Conservation (phyloP, 1,139 yeast species). For the Saccharomyces hybrid region DNA sequence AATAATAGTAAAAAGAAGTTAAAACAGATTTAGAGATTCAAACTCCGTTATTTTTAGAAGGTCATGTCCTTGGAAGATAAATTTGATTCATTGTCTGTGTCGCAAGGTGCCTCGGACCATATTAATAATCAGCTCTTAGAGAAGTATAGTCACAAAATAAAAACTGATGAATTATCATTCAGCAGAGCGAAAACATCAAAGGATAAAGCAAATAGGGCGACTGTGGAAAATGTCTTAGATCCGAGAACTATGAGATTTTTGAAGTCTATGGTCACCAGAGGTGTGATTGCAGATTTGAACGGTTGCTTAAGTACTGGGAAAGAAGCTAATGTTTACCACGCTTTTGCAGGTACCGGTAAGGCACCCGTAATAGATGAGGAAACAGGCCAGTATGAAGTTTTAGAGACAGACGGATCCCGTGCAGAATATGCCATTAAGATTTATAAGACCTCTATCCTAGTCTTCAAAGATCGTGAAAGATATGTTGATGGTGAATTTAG, state of each 20-base stretch:
- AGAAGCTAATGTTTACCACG: slow-evolving; percentile 97
- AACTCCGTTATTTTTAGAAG: not conserved
- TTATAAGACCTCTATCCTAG: slow-evolving; percentile 90
- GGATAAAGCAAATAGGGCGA: slow-evolving; percentile 90
- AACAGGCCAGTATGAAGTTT: slow-evolving; percentile 2
- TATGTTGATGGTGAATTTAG: slow-evolving; percentile 95
- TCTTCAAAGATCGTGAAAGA: slow-evolving; percentile 90
- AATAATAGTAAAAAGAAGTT: not conserved
- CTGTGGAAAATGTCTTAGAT: slow-evolving; percentile 93
- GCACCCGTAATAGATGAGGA: slow-evolving; percentile 1
- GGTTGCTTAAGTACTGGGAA: slow-evolving; percentile 97
- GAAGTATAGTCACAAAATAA: slow-evolving; percentile 55
- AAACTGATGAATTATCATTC: slow-evolving; percentile 46
- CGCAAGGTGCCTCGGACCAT: slow-evolving; percentile 15
- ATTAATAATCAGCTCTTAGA: slow-evolving; percentile 53
- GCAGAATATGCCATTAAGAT: slow-evolving; percentile 81
- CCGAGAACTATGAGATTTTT: slow-evolving; percentile 85
- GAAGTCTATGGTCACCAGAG: slow-evolving; percentile 72
- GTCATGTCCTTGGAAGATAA: slow-evolving; percentile 21
- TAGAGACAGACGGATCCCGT: slow-evolving; percentile 19
- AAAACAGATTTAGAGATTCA: not conserved
- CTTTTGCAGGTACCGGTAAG: slow-evolving; percentile 55
- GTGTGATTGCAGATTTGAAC: slow-evolving; percentile 74
- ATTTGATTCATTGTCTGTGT: slow-evolving; percentile 14
- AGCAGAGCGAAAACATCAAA: slow-evolving; percentile 52